phyloP scores from a whole-genome alignment of 169 alveolate genomes.

The Eimeria falciformis region DNA sequence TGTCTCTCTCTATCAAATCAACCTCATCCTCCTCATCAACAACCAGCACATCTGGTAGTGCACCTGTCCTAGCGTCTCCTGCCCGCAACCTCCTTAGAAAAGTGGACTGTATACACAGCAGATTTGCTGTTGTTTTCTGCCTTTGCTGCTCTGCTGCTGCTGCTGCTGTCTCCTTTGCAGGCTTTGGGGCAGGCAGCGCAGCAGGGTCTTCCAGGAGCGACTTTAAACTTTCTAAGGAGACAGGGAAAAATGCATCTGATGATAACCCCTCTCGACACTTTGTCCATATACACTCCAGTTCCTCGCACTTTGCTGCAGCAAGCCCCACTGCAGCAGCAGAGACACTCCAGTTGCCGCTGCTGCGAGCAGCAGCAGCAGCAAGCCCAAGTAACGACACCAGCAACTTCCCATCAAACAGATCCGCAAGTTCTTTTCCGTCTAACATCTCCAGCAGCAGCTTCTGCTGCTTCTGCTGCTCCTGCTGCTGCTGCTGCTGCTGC shows the following conservation, averaged over 20 bases:
- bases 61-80: background rate
- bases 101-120: background rate
- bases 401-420: constrained; percentile 20
- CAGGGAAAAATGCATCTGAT: background rate
- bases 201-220: constrained; percentile 19
- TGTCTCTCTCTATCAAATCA: background rate
- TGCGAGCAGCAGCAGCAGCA: constrained; percentile 31
- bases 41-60: background rate
- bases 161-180: background rate
- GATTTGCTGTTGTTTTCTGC: background rate
- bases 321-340: background rate
- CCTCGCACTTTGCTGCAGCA: background rate
- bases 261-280: background rate
- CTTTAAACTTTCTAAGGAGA: background rate
- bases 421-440: constrained; percentile 11
- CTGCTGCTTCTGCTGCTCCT: constrained; percentile 28
- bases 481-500: background rate
- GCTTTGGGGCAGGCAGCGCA: constrained; percentile 3
- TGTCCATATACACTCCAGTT: background rate
- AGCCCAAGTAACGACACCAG: background rate
- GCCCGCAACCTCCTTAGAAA: constrained; percentile 6
- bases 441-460: constrained; percentile 17
- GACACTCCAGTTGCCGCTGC: constrained; percentile 6
- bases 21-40: constrained; percentile 1
- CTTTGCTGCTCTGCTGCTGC: background rate